phyloP scores from a whole-genome alignment of 108 stramenopile species.

The Skeletonema potamos region DNA sequence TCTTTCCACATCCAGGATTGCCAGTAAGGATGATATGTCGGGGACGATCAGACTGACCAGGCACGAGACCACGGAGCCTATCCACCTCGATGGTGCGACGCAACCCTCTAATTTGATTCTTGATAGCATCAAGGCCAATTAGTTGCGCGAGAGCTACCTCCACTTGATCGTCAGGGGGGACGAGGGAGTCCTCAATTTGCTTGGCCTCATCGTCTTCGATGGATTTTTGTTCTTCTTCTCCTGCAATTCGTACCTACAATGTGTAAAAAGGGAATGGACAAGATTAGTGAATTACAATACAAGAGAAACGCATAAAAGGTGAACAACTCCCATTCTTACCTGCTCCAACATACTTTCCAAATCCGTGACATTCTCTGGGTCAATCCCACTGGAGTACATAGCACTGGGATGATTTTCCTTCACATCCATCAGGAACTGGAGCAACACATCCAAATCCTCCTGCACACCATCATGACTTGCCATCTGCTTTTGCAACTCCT shows the following conservation, averaged over 20 bases:
- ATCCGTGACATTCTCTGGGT: conserved; percentile 35
- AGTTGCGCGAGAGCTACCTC: conserved; percentile 65
- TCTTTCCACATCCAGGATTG: conserved; percentile 92
- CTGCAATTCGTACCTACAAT: conserved; percentile 71
- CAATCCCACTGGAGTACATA: conserved; percentile 64
- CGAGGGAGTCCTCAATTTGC: conserved; percentile 78
- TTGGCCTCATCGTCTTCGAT: conserved; percentile 81
- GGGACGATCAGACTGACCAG: conserved; percentile 47
- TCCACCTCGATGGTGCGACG: conserved; percentile 80
- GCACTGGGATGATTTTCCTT: conserved; percentile 75
- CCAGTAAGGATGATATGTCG: conserved; percentile 83
- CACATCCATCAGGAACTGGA: conserved; percentile 76
- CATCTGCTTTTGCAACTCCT: conserved; percentile 69
- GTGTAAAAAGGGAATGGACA: neutral
- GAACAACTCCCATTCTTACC: conserved; percentile 42
- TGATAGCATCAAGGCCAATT: conserved; percentile 59
- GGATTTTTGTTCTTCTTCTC: conserved; percentile 64
- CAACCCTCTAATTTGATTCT: conserved; percentile 50
- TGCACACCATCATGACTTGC: conserved; percentile 58
- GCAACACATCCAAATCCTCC: conserved; percentile 75
- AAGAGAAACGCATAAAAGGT: neutral
- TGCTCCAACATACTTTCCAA: conserved; percentile 75
- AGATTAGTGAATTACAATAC: neutral
- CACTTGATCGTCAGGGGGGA: conserved; percentile 83
- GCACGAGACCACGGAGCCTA: conserved; percentile 39